Evolutionary conservation across 352 stramenopile species (phyloP).

Genomic region (Peronosclerospora sorghi): DNA sequence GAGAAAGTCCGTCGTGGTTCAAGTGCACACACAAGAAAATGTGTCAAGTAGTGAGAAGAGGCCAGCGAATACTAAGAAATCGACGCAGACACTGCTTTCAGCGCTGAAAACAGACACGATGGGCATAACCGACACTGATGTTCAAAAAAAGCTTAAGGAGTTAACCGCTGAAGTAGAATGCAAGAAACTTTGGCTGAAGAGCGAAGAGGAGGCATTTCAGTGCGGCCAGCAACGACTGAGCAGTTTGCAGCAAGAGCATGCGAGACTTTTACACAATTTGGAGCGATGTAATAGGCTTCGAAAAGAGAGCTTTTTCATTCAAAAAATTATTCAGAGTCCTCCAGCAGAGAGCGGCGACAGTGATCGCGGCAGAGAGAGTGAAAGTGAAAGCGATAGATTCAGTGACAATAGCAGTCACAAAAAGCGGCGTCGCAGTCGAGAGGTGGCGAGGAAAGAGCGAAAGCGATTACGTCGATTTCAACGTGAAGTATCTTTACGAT

Average conservation of each 20-base stretch:
- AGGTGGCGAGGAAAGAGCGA: slow-evolving; percentile 30
- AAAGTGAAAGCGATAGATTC: neutral
- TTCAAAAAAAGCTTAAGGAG: slow-evolving; percentile 23
- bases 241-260: slow-evolving; percentile 29
- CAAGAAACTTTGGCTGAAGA: slow-evolving; percentile 26
- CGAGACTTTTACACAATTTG: slow-evolving; percentile 21
- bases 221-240: slow-evolving; percentile 17
- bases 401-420: slow-evolving; percentile 6
- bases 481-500: slow-evolving; percentile 35
- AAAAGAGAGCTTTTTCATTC: slow-evolving; percentile 24
- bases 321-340: slow-evolving; percentile 19
- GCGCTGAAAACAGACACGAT: neutral
- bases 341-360: slow-evolving; percentile 4
- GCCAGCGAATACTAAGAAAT: slow-evolving; percentile 3
- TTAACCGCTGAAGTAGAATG: slow-evolving; percentile 16
- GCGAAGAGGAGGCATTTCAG: slow-evolving; percentile 24
- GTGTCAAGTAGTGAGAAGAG: slow-evolving; percentile 1
- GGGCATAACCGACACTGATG: slow-evolving; percentile 9
- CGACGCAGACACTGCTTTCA: slow-evolving; percentile 4
- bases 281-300: slow-evolving; percentile 29
- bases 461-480: slow-evolving; percentile 31
- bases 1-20: slow-evolving; percentile 25
- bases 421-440: slow-evolving; percentile 1
- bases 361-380: slow-evolving; percentile 4
- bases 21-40: slow-evolving; percentile 17